Percentiles rank a stretch among this genome's conserved stretches.
phyloP scores from a whole-genome alignment of 108 stramenopile genomes.

The Licmophora abbreviata region DNA sequence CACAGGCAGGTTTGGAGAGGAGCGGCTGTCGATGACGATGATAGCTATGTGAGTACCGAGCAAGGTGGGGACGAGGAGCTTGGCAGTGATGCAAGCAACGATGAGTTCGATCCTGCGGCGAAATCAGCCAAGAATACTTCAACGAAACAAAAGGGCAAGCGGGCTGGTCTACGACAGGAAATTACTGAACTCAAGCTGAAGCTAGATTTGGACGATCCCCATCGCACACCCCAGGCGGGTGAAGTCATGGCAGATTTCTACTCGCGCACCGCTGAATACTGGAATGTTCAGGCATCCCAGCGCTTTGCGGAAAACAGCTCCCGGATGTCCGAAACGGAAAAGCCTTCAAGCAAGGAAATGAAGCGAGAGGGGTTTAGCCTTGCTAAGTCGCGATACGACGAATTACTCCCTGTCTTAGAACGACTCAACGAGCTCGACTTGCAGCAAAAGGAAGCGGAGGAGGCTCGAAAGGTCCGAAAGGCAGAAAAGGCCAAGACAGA shows the following conservation, averaged over 20 bases:
- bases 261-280: slow-evolving; percentile 62
- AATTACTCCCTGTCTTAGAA: slow-evolving; percentile 48
- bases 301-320: too few relatives aligned
- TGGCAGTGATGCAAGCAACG: slow-evolving; percentile 38
- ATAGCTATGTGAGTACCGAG: slow-evolving; percentile 68
- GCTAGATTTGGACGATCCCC: slow-evolving; percentile 34
- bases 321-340: slow-evolving; percentile 14
- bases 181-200: slow-evolving; percentile 55
- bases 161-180: slow-evolving; percentile 43
- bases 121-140: slow-evolving; percentile 31
- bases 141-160: slow-evolving; percentile 32
- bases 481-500: slow-evolving; percentile 2
- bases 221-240: slow-evolving; percentile 48
- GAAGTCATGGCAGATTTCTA: slow-evolving; percentile 82
- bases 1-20: slow-evolving; percentile 87
- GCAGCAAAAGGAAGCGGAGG: slow-evolving; percentile 16
- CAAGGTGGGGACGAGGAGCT: slow-evolving; percentile 41
- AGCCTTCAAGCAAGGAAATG: slow-evolving; percentile 41
- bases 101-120: slow-evolving; percentile 20
- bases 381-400: slow-evolving; percentile 56
- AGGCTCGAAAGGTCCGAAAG: neutral
- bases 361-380: slow-evolving; percentile 71
- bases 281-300: slow-evolving; percentile 42
- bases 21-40: slow-evolving; percentile 65
- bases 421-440: slow-evolving; percentile 46